Base-by-base conservation (phyloP, 2,329 filamentous ascomycete species). In the Fragosphaeria purpurea region DNA sequence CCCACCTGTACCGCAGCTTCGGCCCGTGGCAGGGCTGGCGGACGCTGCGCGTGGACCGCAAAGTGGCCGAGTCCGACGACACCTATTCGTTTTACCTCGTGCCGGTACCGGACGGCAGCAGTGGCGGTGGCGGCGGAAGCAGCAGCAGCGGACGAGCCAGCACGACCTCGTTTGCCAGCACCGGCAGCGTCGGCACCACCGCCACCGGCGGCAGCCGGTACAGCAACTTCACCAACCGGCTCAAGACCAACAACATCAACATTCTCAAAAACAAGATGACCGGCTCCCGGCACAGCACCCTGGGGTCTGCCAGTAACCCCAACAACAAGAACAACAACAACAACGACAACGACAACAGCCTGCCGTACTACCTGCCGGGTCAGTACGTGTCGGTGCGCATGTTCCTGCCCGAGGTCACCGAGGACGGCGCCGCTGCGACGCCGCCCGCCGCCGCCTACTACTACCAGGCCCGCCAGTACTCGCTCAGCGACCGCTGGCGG, bases 11-110 rank as follows among this genome's bases (percentile, higher is more conserved):
- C 66, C 67, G 73, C 38, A 68, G 75, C 35, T 78, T 79, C 47
- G 69, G 73, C n/a, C 67, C 68, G 34, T 88, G 85, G 85, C 73
- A 70, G 12, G 72, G 76, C 46, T 88, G 83, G 80, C 75, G 82
- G 32, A 72, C 79, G 31, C 87, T 89, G 67, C 75, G 70, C 47
- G 79, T 89, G 52, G 70, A 71, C 45, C 68, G 76, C 50, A 87
- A 86, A 65, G 75, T 82, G 43, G 70, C 72, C 49, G 85, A 89
- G 64, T 76, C 79, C 1, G 77, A 80, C 4, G 78, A 84, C 55
- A 83, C 88, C 55, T 82, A 76, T 42, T 86, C 82, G 0, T 86
- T 88, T 63, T 82, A 85, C 59, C 74, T 88, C 11, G 71, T 75
- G 47, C 84, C 85, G 0, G 70, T 47, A 7, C n/a, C 39, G 13